Evolutionary conservation across 75 land plant species (phyloP), one percentile per base, ranked within the genome.

Genomic region (Pinus albicaulis): DNA sequence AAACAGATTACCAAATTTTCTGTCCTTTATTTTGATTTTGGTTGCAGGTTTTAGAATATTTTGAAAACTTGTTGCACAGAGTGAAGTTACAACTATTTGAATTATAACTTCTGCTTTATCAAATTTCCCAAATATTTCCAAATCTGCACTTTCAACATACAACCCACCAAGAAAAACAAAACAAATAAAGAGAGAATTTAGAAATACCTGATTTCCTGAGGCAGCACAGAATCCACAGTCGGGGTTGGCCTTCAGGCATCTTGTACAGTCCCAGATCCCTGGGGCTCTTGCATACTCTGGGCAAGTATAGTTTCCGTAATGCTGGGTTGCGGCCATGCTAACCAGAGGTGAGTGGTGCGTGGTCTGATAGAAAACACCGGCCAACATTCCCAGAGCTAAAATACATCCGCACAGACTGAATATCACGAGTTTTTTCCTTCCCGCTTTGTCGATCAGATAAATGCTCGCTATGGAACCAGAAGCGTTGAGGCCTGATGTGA

Each of bases 401-500:
- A 81, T 31, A 26, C 82, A 79, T 38, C 86, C 86, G 2, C 52
- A 25, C 19, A 84, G 59, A 24, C 85, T 82, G 25, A 55, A 13
- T 72, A 84, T 16, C 56, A 74, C 31, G 19, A 84, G 78, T 20
- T 59, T 74, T 10, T 80, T 73, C 61, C 86, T 81, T 7, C 86
- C 98, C 48, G 79, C 73, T 57, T 90, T 79, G 79, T 95, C 95
- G 11, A 22, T 93, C 96, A 80, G 83, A 89, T 23, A 25, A 14
- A 64, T 64, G 8, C 68, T 64, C 68, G 20, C 10, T 28, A 64
- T 64, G 19, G 68, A 23, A 3, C 26, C 26, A 36, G 23, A 10
- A 7, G 28, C 68, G 23, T 64, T 64, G 23, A 64, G 28, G 24
- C 68, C 68, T 2, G 68, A 64, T 64, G 68, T 64, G 68, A 64